Base-by-base conservation (phyloP, 768 basidiomycete species). In the Auriscalpium orientale region DNA sequence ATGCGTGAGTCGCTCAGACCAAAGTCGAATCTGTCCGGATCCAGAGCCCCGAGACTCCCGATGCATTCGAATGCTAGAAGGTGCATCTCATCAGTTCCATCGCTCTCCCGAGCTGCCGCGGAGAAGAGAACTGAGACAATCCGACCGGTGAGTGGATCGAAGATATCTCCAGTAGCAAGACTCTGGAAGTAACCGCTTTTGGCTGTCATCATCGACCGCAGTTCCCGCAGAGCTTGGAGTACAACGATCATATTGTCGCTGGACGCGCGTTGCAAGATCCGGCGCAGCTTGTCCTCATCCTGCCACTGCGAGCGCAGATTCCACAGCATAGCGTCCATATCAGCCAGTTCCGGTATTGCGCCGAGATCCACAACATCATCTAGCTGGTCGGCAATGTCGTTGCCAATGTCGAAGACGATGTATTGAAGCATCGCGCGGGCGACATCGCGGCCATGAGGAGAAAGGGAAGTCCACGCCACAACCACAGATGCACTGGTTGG, bases 21-120 rank as follows among this genome's bases (percentile, higher is more conserved):
- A 18, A 91, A 75, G 59, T 91, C 87, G 64, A 89, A 88, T 49
- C 97, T 80, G 73, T 98, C 95, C 0, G 95, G 95, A 69, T 99
- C 97, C 16, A 95, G 79, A 2, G 97, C 97, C 7, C 97, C 97
- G 12, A 98, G 72, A 20, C 91, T 80, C 1, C 95, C 93, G 54
- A 98, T 83, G 66, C 91, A 97, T 65, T 97, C 91, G 65, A 87
- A 94, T 1, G 92, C 87, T 18, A 89, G 69, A 45, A 82, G 72
- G 16, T 84, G 83, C 9, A 93, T 65, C 1, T 76, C 65, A 46
- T 94, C 87, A 6, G 78, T 77, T 7, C 79, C 82, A 49, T 95
- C 91, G 1, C 84, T 85, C 59, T 95, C 93, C 9, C 91, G 81
- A 53, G 82, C 82, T 0, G 88, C 86, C 0, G 85, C 83, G 15